Evolutionary conservation across 192 early-diverging fungal genomes (phyloP), one percentile per base, ranked within the genome.

Genomic region (Phycomyces nitens): DNA sequence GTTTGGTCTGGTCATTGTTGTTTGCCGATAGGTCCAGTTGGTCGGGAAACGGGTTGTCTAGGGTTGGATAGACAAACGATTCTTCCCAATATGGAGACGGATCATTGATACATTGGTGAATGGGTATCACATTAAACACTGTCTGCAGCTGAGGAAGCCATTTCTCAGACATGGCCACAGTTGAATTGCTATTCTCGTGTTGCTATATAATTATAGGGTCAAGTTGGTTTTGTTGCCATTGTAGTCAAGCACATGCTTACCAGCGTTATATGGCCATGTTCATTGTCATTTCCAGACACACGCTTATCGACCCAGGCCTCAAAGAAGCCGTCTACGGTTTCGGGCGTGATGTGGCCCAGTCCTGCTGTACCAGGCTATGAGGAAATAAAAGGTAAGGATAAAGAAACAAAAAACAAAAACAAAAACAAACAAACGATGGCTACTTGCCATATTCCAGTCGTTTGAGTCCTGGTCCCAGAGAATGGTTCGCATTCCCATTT

Each of bases 401-500:
- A 24, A 39, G 29, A 41, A 6, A 38, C 3, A 21, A 42, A 64
- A 39, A 47, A 41, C 11, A 38, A 15, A 21, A 42, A 64, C 16
- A 53, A 22, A 11, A 16, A 54, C 6, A 24, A 44, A 44, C 14
- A 38, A 29, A 26, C 6, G 29, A 58, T 16, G 7, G 12, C 0
- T 23, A 41, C 15, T 56, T 56, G 44, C 54, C 53, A 66, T 66
- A n/a, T 71, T 71, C 70, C 64, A 71, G 9, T 71, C 70, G 34
- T 75, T 64, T 3, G 73, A 53, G 54, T 70, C 68, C 53, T 66
- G 18, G 20, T 70, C 73, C 68, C 68, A 75, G 24, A 70, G 20
- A 34, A 70, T 60, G 39, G 68, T 75, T 14, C 43, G 18, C 55
- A 76, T 72, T 41, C 82, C 76, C 78, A 83, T 80, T 49, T 83